Percentiles rank a stretch among this genome's conserved stretches.
These are phyloP conservation scores for Penicillium occitanis DNA, from an alignment of 2,329 filamentous ascomycete genomes.

Conservation along the genomic window DNA sequence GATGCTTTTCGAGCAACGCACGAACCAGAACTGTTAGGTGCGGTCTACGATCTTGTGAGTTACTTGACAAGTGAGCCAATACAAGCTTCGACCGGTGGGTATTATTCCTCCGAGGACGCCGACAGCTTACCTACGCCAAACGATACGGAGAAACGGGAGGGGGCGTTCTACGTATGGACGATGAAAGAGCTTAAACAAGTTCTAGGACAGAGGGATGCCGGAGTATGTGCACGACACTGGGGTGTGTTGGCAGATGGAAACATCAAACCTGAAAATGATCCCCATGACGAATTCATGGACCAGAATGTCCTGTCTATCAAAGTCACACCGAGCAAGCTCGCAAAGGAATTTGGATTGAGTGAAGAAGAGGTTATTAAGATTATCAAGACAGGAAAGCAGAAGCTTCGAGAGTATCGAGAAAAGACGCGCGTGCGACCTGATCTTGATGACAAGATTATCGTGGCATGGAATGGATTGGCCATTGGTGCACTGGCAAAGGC, in stretches of 20 bases:
- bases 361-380: slow-evolving; percentile 67
- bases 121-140: slow-evolving; percentile 75
- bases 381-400: slow-evolving; percentile 65
- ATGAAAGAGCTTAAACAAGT: slow-evolving; percentile 78
- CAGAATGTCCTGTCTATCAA: slow-evolving; percentile 82
- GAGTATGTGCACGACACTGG: slow-evolving; percentile 79
- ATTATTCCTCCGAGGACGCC: slow-evolving; percentile 85
- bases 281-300: slow-evolving; percentile 90
- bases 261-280: slow-evolving; percentile 76
- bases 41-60: slow-evolving; percentile 78
- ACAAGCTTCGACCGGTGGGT: slow-evolving; percentile 67
- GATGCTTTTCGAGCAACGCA: slow-evolving; percentile 75
- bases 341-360: slow-evolving; percentile 70
- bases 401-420: slow-evolving; percentile 70
- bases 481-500: slow-evolving; percentile 79
- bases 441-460: slow-evolving; percentile 84
- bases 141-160: slow-evolving; percentile 80
- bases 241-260: slow-evolving; percentile 83
- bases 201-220: slow-evolving; percentile 66
- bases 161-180: slow-evolving; percentile 94
- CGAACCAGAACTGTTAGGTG: slow-evolving; percentile 71
- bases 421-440: slow-evolving; percentile 72
- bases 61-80: slow-evolving; percentile 76
- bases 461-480: slow-evolving; percentile 84
- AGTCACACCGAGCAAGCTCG: slow-evolving; percentile 66